Base-by-base conservation (phyloP, 139 green algal species). In the Pseudopediastrum boryanum region DNA sequence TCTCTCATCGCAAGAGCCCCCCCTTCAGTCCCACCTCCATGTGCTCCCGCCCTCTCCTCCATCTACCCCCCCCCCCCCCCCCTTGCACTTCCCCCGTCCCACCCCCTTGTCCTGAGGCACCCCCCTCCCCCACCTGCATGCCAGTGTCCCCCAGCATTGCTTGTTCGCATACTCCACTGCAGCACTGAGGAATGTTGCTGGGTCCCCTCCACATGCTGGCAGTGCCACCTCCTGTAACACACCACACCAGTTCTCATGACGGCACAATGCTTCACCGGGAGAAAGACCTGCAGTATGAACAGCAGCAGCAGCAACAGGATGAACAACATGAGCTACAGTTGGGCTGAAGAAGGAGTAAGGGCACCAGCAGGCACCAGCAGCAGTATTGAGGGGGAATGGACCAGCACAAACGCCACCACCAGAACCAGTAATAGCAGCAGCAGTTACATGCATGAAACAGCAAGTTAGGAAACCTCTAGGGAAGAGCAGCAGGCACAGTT, bases 191-290 rank as follows among this genome's bases (percentile, higher is more conserved):
- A 95, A 97, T 8, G 46, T 19, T 2, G 52, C 75, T 0, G 87
- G 42, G 62, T 90, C 77, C 41, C 51, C 74, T 33, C 66, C 76
- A 21, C 69, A 80, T 62, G 68, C 84, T 10, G 86, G 51, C 33
- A 96, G 51, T 1, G 78, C 68, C 41, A 96, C 88, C 82, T 96
- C 91, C 85, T 96, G 93, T 70, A 97, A 73, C 36, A 93, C 86
- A 0, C 86, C 88, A 38, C 91, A 91, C 93, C 92, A 97, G 74
- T 91, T 94, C 77, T 97, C 93, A 5, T 75, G 21, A 31, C 85
- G 63, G 2, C 80, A 81, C 31, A 75, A 38, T 2, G 89, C 92
- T 81, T 92, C 33, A 21, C 85, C 85, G 56, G 86, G 83, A 0
- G 33, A 65, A 27, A 92, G 48, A 12, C 72, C 50, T 81, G 83